Evolutionary conservation across 2,329 filamentous ascomycete genomes (phyloP).

Genomic region (Monosporascus sp.): DNA sequence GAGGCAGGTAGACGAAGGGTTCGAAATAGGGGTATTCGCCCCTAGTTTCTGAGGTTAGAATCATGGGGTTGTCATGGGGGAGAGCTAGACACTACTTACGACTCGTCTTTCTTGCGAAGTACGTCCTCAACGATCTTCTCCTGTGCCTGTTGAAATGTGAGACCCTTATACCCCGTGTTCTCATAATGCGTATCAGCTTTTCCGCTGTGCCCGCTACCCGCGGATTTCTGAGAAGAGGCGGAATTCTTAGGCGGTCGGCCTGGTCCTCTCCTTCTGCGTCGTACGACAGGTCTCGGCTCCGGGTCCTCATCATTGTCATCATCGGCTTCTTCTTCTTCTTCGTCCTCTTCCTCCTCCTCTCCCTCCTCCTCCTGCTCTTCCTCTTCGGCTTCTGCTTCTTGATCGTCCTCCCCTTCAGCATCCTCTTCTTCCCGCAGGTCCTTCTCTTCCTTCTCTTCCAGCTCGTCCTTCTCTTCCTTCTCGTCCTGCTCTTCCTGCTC

Average conservation of each 20-base stretch:
- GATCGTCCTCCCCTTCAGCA: constrained; percentile 23
- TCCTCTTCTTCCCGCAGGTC: constrained; percentile 17
- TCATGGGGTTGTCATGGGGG: not conserved
- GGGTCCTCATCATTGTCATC: constrained; percentile 14
- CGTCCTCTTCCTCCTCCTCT: constrained; percentile 6
- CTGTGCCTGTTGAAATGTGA: constrained; percentile 79
- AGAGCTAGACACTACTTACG: constrained; percentile 39
- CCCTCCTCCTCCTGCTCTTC: constrained; percentile 15
- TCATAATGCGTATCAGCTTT: constrained; percentile 52
- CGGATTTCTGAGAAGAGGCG: constrained; percentile 24
- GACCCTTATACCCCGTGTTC: constrained; percentile 60
- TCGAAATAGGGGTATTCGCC: constrained; percentile 65
- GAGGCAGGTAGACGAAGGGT: constrained; percentile 74
- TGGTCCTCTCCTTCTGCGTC: constrained; percentile 21
- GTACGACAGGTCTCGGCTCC: constrained; percentile 8
- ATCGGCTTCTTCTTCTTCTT: constrained; percentile 1
- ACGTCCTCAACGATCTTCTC: constrained; percentile 78
- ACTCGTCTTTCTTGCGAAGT: constrained; percentile 62
- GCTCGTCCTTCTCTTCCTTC: constrained; percentile 22
- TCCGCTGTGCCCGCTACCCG: constrained; percentile 27
- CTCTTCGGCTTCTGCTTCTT: constrained; percentile 15
- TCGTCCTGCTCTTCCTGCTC: constrained; percentile 16
- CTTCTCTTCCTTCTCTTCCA: constrained; percentile 24
- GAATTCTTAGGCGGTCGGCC: constrained; percentile 31
- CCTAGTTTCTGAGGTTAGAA: constrained; percentile 37